These are phyloP conservation scores for Lecanoromycetidae sp. DNA, from an alignment of 2,329 filamentous ascomycete genomes.

Conservation along the genomic window DNA sequence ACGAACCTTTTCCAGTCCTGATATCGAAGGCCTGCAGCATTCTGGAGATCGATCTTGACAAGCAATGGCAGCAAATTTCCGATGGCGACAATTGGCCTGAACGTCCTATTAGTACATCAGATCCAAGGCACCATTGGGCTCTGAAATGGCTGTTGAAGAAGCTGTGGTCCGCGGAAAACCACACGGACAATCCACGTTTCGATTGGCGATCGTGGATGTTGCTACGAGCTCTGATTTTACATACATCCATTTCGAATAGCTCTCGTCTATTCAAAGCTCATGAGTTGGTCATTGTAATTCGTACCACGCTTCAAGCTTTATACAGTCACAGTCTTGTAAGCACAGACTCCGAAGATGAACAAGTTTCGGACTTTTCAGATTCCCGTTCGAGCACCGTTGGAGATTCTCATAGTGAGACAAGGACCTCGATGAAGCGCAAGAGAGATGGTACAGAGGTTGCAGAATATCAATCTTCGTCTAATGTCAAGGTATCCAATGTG, in stretches of 20 bases:
- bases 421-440: constrained; percentile 16
- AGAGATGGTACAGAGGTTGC: constrained; percentile 4
- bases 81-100: neutral
- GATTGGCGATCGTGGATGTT: constrained; percentile 40
- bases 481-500: neutral
- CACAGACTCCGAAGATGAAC: neutral
- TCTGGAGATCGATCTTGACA: constrained; percentile 15
- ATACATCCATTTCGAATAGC: constrained; percentile 57
- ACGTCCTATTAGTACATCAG: neutral
- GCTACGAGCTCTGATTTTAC: constrained; percentile 52
- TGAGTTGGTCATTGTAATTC: constrained; percentile 54
- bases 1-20: constrained; percentile 9
- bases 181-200: constrained; percentile 27
- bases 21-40: constrained; percentile 12
- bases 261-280: constrained; percentile 60
- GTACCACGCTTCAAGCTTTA: constrained; percentile 44
- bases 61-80: neutral
- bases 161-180: constrained; percentile 23
- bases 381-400: constrained; percentile 5
- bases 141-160: constrained; percentile 55
- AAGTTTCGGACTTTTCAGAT: neutral
- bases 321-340: neutral
- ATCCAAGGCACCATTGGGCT: constrained; percentile 46
- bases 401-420: constrained; percentile 2
- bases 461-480: neutral